Percentiles rank a stretch among this genome's conserved stretches.
Evolutionary conservation across 2,329 filamentous ascomycete species (phyloP).

Genomic region (Aspergillus pseudonomiae): DNA sequence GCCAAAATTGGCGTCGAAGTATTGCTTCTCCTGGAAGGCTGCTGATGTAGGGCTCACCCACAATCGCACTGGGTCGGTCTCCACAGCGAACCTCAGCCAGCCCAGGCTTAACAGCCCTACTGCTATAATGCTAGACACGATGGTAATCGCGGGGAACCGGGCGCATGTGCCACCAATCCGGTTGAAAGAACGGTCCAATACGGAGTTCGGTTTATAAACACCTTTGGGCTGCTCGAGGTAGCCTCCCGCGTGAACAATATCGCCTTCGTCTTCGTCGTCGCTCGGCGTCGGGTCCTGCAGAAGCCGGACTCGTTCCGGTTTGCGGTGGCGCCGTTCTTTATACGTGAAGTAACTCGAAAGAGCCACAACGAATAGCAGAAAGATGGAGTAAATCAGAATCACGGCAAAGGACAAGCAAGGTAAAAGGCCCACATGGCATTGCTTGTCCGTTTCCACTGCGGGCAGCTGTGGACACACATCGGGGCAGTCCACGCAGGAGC

Average conservation of each 20-base stretch:
- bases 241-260: conserved; percentile 74
- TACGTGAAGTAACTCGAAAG: conserved; percentile 76
- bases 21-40: conserved; percentile 88
- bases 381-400: conserved; percentile 79
- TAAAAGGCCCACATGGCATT: conserved; percentile 82
- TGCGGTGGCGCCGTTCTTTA: conserved; percentile 70
- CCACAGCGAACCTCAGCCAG: conserved; percentile 86
- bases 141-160: conserved; percentile 81
- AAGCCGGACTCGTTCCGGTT: conserved; percentile 80
- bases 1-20: conserved; percentile 91
- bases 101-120: conserved; percentile 81
- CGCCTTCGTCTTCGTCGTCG: conserved; percentile 92
- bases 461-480: conserved; percentile 82
- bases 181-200: conserved; percentile 79
- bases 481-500: conserved; percentile 91
- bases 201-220: conserved; percentile 80
- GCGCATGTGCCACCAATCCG: conserved; percentile 79
- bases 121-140: conserved; percentile 71
- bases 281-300: conserved; percentile 81
- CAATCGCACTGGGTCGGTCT: conserved; percentile 84
- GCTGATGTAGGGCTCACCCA: conserved; percentile 96
- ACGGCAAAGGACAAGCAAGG: conserved; percentile 93
- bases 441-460: conserved; percentile 67
- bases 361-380: conserved; percentile 68
- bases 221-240: conserved; percentile 78